Percentiles rank a stretch among this genome's conserved stretches.
phyloP scores from a whole-genome alignment of 805 yeast species.

The Candida xiaguanensis region DNA sequence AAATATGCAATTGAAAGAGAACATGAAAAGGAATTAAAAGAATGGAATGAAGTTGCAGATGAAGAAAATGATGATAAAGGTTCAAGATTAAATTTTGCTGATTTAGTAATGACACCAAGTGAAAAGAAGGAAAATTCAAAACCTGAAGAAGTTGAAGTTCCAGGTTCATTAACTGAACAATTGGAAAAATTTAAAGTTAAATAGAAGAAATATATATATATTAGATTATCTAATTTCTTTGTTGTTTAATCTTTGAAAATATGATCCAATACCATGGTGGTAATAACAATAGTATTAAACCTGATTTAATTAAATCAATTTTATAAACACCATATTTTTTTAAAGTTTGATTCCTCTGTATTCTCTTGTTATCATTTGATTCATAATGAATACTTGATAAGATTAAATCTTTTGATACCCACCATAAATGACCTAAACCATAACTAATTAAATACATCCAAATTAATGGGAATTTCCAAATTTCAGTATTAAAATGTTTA shows the following conservation, averaged over 20 bases:
- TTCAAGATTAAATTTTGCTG: conserved; percentile 40
- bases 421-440: conserved; percentile 25
- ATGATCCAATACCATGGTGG: conserved; percentile 37
- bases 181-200: conserved; percentile 32
- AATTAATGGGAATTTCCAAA: conserved; percentile 9
- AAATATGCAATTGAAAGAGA: conserved; percentile 80
- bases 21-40: conserved; percentile 65
- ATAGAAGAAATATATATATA: background rate
- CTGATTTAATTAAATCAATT: conserved; percentile 11
- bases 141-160: conserved; percentile 49
- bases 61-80: conserved; percentile 24
- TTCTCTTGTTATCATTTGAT: conserved; percentile 13
- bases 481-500: background rate
- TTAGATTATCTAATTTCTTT: background rate
- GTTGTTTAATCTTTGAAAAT: conserved; percentile 11
- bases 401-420: conserved; percentile 22
- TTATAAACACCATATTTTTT: conserved; percentile 12
- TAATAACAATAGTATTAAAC: conserved; percentile 14
- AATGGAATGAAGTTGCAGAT: conserved; percentile 65
- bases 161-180: conserved; percentile 44
- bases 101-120: conserved; percentile 44
- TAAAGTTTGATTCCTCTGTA: conserved; percentile 12
- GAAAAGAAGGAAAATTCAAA: conserved; percentile 18
- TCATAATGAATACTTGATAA: conserved; percentile 14
- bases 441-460: conserved; percentile 11